Conservation (phyloP, 1,284 basidiomycete genomes). For the Exobasidium cylindrosporum region DNA sequence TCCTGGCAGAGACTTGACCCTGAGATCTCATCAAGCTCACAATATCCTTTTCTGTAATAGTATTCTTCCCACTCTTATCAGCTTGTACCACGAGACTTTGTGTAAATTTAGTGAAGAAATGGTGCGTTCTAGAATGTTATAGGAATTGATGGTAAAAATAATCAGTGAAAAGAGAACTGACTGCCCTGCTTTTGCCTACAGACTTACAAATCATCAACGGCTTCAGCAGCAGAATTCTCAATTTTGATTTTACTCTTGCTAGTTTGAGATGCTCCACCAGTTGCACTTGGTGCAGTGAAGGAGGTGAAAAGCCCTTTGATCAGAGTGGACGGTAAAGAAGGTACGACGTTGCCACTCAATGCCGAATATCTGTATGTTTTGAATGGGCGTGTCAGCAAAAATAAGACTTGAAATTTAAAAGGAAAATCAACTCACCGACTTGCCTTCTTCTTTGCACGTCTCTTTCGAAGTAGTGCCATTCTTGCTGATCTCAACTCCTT, state of each 20-base stretch:
- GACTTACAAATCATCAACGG: constrained; percentile 17
- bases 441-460: neutral
- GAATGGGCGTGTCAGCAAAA: too few relatives aligned
- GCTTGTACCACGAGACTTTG: neutral
- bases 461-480: neutral
- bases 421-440: neutral
- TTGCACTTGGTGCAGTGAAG: neutral
- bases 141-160: neutral
- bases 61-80: neutral
- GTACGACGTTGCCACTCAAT: constrained; percentile 6
- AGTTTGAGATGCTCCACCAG: neutral
- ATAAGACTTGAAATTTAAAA: too few relatives aligned
- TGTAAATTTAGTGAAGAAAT: constrained; percentile 12
- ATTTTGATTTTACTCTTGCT: constrained; percentile 9
- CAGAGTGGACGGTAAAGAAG: constrained; percentile 5
- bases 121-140: constrained; percentile 5
- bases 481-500: neutral
- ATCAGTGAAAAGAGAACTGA: neutral
- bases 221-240: constrained; percentile 10
- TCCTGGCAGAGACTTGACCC: neutral
- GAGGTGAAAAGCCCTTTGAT: constrained; percentile 1
- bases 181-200: neutral
- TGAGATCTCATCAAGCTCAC: neutral
- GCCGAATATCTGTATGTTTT: constrained; percentile 8
- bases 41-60: neutral